A percentile compares a stretch with the other conserved stretches of the same genome.
These are phyloP conservation scores for Poteriospumella lacustris DNA, from an alignment of 108 stramenopile species.

Conservation along the genomic window DNA sequence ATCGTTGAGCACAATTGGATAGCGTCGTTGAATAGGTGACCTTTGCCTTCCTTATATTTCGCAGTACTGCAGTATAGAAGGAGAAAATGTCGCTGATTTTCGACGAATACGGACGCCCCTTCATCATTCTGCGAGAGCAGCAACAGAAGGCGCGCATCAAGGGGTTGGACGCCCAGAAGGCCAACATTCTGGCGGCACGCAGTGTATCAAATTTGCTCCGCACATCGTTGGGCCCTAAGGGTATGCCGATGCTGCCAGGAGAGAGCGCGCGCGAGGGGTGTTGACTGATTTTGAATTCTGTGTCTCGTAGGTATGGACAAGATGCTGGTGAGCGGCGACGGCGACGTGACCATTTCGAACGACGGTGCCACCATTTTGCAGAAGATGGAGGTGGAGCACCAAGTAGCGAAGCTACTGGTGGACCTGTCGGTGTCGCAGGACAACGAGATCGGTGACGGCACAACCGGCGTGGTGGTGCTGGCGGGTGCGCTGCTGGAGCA, in stretches of 20 bases:
- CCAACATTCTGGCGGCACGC: conserved; percentile 94
- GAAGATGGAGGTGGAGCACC: conserved; percentile 88
- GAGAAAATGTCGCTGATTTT: conserved; percentile 50
- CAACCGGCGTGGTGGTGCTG: conserved; percentile 95
- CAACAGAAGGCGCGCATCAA: conserved; percentile 89
- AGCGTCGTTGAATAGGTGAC: no score
- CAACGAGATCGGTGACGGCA: conserved; percentile 99
- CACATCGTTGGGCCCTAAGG: conserved; percentile 91
- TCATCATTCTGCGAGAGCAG: conserved; percentile 97
- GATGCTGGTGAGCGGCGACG: conserved; percentile 92
- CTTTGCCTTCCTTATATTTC: no score
- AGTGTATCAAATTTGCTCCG: conserved; percentile 84
- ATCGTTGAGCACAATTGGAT: no score
- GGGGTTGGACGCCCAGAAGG: conserved; percentile 86
- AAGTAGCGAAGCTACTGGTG: conserved; percentile 91
- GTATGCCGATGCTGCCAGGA: not conserved
- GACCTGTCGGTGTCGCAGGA: conserved; percentile 90
- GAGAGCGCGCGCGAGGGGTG: no score
- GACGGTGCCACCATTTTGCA: conserved; percentile 97
- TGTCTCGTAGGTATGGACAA: conserved; percentile 93
- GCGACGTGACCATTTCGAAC: conserved; percentile 98
- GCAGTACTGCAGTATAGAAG: no score
- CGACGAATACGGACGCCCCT: conserved; percentile 99
- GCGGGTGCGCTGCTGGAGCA: conserved; percentile 95
- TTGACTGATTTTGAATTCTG: no score